Conservation (phyloP, 768 basidiomycete species). For the Pisolithus orientalis region DNA sequence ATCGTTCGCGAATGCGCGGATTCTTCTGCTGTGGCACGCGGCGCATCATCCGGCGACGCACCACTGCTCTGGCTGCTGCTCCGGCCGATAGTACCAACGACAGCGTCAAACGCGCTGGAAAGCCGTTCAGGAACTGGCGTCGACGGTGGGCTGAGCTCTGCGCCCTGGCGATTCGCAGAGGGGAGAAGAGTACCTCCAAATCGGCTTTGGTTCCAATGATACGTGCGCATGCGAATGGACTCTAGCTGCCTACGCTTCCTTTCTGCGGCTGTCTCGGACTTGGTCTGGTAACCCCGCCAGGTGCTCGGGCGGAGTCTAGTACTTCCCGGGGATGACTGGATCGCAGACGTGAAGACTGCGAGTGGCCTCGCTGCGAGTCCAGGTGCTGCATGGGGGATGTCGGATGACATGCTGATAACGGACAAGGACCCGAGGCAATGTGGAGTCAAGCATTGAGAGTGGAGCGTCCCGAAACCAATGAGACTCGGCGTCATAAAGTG, state of each 20-base stretch:
- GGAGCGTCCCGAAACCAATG: slow-evolving; percentile 39
- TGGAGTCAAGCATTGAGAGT: slow-evolving; percentile 29
- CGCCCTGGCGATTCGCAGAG: slow-evolving; percentile 7
- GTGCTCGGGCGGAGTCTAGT: slow-evolving; percentile 3
- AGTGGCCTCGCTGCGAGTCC: slow-evolving; percentile 1
- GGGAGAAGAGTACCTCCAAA: slow-evolving; percentile 34
- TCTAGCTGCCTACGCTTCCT: slow-evolving; percentile 34
- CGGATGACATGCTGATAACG: background rate
- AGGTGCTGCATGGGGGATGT: background rate
- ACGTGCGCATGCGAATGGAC: slow-evolving; percentile 53
- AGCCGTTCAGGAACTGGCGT: slow-evolving; percentile 36
- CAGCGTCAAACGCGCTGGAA: slow-evolving; percentile 38
- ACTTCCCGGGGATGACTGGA: slow-evolving; percentile 6
- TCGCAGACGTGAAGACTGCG: slow-evolving; percentile 1
- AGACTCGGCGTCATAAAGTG: slow-evolving; percentile 53
- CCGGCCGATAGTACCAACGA: slow-evolving; percentile 36
- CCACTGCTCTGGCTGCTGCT: slow-evolving; percentile 10
- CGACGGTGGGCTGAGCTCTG: slow-evolving; percentile 19
- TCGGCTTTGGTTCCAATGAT: slow-evolving; percentile 53
- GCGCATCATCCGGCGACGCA: slow-evolving; percentile 5
- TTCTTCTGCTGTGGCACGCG: background rate
- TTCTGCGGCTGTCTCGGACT: slow-evolving; percentile 13
- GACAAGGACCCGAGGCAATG: slow-evolving; percentile 3
- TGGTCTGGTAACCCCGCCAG: slow-evolving; percentile 8
- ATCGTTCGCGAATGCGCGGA: slow-evolving; percentile 2